A percentile compares a stretch with the other conserved stretches of the same genome.
phyloP scores from a whole-genome alignment of 2,329 filamentous ascomycete genomes.

The Mariannaea elegans region DNA sequence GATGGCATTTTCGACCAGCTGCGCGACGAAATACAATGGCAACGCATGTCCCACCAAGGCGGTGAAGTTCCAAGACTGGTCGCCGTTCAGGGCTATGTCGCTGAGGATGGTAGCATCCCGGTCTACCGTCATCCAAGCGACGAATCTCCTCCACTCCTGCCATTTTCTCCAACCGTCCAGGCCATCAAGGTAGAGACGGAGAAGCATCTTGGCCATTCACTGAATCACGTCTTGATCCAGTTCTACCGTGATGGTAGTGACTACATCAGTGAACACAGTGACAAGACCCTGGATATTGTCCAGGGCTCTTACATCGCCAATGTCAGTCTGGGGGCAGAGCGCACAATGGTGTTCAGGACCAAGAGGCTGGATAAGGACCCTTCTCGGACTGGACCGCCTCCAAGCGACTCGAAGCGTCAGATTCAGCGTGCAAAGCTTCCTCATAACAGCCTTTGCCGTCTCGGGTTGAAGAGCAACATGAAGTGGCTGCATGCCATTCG shows the following conservation, averaged over 20 bases:
- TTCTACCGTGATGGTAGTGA: constrained; percentile 89
- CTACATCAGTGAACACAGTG: constrained; percentile 95
- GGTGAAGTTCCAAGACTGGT: constrained; percentile 92
- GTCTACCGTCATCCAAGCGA: constrained; percentile 96
- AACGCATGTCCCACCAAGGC: constrained; percentile 90
- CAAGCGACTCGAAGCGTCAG: constrained; percentile 50
- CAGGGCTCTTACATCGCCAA: constrained; percentile 87
- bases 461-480: constrained; percentile 83
- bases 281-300: constrained; percentile 94
- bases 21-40: constrained; percentile 82
- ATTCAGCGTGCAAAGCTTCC: constrained; percentile 78
- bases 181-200: constrained; percentile 76
- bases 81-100: constrained; percentile 82
- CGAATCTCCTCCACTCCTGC: constrained; percentile 78
- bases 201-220: constrained; percentile 74
- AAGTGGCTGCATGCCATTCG: constrained; percentile 93
- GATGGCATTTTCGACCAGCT: constrained; percentile 74
- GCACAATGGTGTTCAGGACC: constrained; percentile 88
- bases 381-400: constrained; percentile 30
- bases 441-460: constrained; percentile 87
- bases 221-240: constrained; percentile 95
- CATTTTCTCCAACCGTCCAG: constrained; percentile 79
- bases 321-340: constrained; percentile 89
- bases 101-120: constrained; percentile 76
- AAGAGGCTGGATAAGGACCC: constrained; percentile 68